These are phyloP conservation scores for Apiotrichum laibachii DNA, from an alignment of 1,284 basidiomycete genomes.

Conservation along the genomic window DNA sequence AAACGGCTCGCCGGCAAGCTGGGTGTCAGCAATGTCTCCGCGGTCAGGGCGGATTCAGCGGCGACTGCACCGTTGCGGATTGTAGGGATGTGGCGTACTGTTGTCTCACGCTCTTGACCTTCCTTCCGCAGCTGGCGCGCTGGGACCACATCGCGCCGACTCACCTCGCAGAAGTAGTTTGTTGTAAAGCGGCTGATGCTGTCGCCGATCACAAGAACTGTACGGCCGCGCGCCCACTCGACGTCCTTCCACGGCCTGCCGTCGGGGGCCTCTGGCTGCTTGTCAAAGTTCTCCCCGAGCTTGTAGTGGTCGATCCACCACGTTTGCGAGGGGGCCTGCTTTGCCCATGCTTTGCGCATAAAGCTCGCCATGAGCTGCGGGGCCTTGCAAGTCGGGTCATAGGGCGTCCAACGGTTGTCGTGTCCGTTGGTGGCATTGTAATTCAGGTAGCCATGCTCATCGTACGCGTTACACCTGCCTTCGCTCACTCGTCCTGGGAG, in stretches of 20 bases:
- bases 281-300: neutral
- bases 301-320: neutral
- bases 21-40: neutral
- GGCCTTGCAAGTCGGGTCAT: neutral
- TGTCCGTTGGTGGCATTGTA: slow-evolving; percentile 7
- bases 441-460: neutral
- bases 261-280: slow-evolving; percentile 8
- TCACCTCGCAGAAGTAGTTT: slow-evolving; percentile 21
- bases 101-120: too few relatives aligned
- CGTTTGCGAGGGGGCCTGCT: neutral
- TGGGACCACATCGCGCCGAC: too few relatives aligned
- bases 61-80: too few relatives aligned
- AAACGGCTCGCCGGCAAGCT: slow-evolving; percentile 23
- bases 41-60: too few relatives aligned
- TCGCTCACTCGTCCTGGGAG: too few relatives aligned
- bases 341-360: slow-evolving; percentile 10
- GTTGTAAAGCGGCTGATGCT: slow-evolving; percentile 15
- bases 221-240: slow-evolving; percentile 18
- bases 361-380: slow-evolving; percentile 15
- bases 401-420: slow-evolving; percentile 23
- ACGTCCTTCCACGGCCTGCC: slow-evolving; percentile 21
- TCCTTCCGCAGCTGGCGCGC: too few relatives aligned
- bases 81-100: neutral
- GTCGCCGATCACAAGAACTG: slow-evolving; percentile 21
- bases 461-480: slow-evolving; percentile 13